Evolutionary conservation across 2,329 filamentous ascomycete genomes (phyloP), one percentile per base, ranked within the genome.

Genomic region (Colletotrichum sp.): DNA sequence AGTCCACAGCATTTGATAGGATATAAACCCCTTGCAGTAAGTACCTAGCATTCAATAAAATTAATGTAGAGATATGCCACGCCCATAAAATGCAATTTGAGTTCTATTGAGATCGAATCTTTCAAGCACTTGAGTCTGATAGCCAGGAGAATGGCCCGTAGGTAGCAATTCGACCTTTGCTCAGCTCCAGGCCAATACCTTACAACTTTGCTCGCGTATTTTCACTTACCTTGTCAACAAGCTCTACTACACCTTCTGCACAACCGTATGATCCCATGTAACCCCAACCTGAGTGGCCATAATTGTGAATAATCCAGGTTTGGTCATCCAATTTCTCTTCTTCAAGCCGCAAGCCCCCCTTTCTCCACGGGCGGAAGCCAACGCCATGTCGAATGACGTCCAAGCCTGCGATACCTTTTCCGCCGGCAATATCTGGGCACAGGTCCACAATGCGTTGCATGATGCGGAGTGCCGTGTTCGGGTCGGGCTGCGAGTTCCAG

Each of bases 311-410:
- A 16, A 96, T 90, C 84, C 90, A 88, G 3, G 83, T 90, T 4
- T 91, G 88, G 10, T 91, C 92, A 10, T 30, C 67, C 89, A 86
- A 28, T 94, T 81, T 88, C 93, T 59, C 55, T 12, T 26, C 55
- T 84, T 98, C 95, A n/a, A 98, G 87, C 72, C 96, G 90, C 28
- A 95, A 92, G 0, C 96, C 96, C 2, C 90, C 93, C 72, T 92
- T 89, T 68, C 96, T 88, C 81, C 93, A 91, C 6, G 96, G 96
- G 74, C 96, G 89, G 79, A 98, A 81, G 0, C 96, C 96, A 13
- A 98, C 96, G 4, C 92, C 94, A 83, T 98, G 95, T n/a, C 95
- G 89, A 64, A 98, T 89, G 21, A 98, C 88, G 82, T 93, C 92
- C 76, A 98, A 83, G n/a, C 90, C 93, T 82, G 95, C 91, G 34